Evolutionary conservation across 257 asterid species (phyloP), one percentile per base, ranked within the genome.

Genomic region (Solanum acaule): DNA sequence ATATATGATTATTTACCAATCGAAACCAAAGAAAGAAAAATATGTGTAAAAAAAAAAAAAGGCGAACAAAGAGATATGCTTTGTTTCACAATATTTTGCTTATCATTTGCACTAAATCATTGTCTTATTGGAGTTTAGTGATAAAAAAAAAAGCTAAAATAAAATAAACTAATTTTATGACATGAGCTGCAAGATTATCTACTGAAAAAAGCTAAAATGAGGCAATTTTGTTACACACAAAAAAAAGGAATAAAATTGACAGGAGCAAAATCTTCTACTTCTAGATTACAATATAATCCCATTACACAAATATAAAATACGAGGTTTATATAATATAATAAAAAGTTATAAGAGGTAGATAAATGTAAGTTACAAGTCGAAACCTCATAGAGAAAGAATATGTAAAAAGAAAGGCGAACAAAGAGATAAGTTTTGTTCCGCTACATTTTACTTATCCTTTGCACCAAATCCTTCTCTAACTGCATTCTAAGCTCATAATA

Each of bases 391-490:
- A 49, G 3, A 81, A 46, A 49, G 11, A 29, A 29, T 18, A 31
- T 82, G 86, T 82, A 82, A 82, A 82, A 29, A 67, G 12, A 49
- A 46, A 29, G 20, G 25, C 23, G 38, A 49, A 49, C 42, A 81
- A 73, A 18, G 29, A 82, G 20, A 82, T 3, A 31, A 49, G 12
- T 38, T 18, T 82, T 20, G 46, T 73, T 79, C 34, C 13, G 6
- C 85, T 79, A 79, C 85, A 27, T 44, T 78, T 78, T 44, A 34
- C 86, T 81, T 29, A 46, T 81, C 68, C 68, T 81, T 77, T 81
- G 68, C 42, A 81, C 86, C 68, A 81, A 81, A 81, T 81, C 68
- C 86, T 81, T 82, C 70, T 82, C 70, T 82, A 82, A 82, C 86
- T 82, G 31, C 86, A 82, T 31, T 82, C 86, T 82, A 82, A 82